phyloP scores from a whole-genome alignment of 2,329 filamentous ascomycete genomes.

The Fulvia fulva region DNA sequence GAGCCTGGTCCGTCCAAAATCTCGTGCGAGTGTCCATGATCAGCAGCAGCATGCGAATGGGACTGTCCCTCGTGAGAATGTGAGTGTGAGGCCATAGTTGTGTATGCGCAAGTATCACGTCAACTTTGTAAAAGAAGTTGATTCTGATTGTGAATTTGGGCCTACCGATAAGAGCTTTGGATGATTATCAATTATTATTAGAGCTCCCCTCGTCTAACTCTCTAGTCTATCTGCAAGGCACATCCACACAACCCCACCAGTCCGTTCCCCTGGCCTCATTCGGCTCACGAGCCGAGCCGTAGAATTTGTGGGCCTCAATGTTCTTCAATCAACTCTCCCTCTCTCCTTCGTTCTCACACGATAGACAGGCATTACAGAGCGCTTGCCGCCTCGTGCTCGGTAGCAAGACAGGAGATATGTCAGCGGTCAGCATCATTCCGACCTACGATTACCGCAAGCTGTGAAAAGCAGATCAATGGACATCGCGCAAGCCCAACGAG shows the following conservation, averaged over 20 bases:
- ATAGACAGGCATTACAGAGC: neutral
- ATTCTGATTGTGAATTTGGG: too few relatives aligned
- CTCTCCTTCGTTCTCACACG: neutral
- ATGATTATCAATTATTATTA: neutral
- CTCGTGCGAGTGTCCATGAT: conserved; percentile 94
- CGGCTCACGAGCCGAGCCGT: neutral
- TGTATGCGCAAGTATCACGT: neutral
- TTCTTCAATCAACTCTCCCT: too few relatives aligned
- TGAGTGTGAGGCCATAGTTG: conserved; percentile 28
- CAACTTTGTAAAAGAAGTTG: neutral
- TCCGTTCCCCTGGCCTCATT: too few relatives aligned
- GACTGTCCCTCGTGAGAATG: conserved; percentile 50
- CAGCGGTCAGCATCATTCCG: neutral
- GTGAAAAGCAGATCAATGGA: neutral
- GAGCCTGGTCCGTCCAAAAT: conserved; percentile 91
- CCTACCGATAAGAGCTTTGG: neutral
- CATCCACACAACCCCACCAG: neutral
- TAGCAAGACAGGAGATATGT: neutral
- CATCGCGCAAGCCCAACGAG: neutral
- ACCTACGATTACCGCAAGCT: neutral
- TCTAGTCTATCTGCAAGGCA: neutral
- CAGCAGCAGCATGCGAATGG: conserved; percentile 45
- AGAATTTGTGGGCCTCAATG: too few relatives aligned
- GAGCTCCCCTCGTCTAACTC: neutral
- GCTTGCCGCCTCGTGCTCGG: neutral